Evolutionary conservation across 768 basidiomycete genomes (phyloP), one percentile per base, ranked within the genome.

Genomic region (Kwoniella sp.): DNA sequence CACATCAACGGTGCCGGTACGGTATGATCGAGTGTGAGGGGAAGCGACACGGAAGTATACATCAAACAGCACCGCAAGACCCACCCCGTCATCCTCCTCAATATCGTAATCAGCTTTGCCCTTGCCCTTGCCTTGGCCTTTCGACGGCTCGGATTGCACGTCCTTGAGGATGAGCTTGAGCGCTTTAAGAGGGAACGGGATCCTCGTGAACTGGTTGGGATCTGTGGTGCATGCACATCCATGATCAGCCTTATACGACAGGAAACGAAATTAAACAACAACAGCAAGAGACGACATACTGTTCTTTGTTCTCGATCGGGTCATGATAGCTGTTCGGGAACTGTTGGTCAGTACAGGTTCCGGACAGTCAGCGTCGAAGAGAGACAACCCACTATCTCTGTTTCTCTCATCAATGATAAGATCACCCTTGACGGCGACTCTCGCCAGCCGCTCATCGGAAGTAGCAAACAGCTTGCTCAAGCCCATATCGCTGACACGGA

Each of bases 121-220:
- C 47, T 84, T 83, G 0, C 86, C 86, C 57, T 85, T 84, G 58
- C 90, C 85, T 17, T 63, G 67, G 1, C 66, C 62, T 17, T 70
- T 68, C 20, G 41, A 11, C 2, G 90, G 86, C 52, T 87, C 88
- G 13, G 87, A 86, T 70, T 91, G 89, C 4, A 97, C 82, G 68
- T 97, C 93, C 58, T 87, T 87, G 28, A 97, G 78, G 22, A 98
- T 82, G 25, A 98, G 83, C 79, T 98, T 98, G 78, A 99, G 84
- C 0, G 89, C 92, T 81, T 97, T 97, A 65, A 92, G 86, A 0
- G 89, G 90, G 88, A 99, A 97, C 0, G 90, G 84, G 53, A 96
- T 87, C 28, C 85, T 86, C 0, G 90, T 89, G 79, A 91, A 97
- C 77, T 93, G 88, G 61, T 89, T 89, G 1, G 96, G 95, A 41